Evolutionary conservation across 139 green algal genomes (phyloP).

Genomic region (Medakamo hakoo): DNA sequence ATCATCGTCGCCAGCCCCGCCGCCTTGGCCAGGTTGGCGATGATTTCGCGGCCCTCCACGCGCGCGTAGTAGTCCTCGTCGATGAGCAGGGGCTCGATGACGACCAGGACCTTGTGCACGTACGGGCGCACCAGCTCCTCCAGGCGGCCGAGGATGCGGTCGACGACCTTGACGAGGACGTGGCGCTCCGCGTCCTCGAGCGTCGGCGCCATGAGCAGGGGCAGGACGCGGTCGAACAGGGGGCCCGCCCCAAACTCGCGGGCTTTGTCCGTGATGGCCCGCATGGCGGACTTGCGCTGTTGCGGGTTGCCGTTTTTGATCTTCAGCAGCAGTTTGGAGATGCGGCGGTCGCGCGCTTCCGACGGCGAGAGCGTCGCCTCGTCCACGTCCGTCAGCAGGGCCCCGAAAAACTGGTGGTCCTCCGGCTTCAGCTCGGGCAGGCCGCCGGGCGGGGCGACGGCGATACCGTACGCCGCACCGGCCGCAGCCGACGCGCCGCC

Average conservation of each 20-base stretch:
- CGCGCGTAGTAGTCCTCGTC: slow-evolving; percentile 99
- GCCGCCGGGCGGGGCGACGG: slow-evolving; percentile 57
- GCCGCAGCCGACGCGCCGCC: slow-evolving; percentile 46
- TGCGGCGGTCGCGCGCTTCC: slow-evolving; percentile 93
- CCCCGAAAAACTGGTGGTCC: slow-evolving; percentile 92
- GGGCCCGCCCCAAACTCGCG: slow-evolving; percentile 84
- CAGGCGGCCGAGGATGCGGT: slow-evolving; percentile 93
- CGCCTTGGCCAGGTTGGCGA: slow-evolving; percentile 93
- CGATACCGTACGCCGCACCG: slow-evolving; percentile 52
- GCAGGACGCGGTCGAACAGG: slow-evolving; percentile 98
- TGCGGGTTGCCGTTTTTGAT: slow-evolving; percentile 97
- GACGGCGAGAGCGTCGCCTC: slow-evolving; percentile 76
- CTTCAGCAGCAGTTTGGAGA: slow-evolving; percentile 99
- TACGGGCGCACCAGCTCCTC: slow-evolving; percentile 95
- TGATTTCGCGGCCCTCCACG: slow-evolving; percentile 96
- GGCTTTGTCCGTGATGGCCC: slow-evolving; percentile 96
- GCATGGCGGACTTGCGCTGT: slow-evolving; percentile 87
- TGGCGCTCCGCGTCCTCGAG: slow-evolving; percentile 98
- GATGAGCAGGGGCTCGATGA: slow-evolving; percentile 98
- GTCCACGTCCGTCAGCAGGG: slow-evolving; percentile 71
- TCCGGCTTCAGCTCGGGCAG: slow-evolving; percentile 94
- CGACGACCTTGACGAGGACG: slow-evolving; percentile 86
- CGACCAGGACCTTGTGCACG: slow-evolving; percentile 99
- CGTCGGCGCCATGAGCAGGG: slow-evolving; percentile 94
- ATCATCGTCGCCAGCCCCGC: slow-evolving; percentile 92